Evolutionary conservation across 306 rosid species (phyloP), one percentile per base, ranked within the genome.

Genomic region (Morella rubra): DNA sequence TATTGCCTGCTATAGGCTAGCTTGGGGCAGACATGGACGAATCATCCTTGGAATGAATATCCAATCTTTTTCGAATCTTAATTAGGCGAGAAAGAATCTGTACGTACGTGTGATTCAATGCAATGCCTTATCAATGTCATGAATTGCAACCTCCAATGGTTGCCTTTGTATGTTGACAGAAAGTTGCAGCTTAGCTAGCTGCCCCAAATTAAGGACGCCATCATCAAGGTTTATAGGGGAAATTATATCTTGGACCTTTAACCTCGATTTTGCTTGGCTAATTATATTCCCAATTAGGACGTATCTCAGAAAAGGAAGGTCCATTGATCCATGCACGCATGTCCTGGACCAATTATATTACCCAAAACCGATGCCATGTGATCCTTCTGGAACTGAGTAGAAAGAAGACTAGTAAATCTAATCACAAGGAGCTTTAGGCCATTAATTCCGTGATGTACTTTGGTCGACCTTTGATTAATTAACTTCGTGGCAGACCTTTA

Each of bases 41-140:
- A 42, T 66, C 50, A 66, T 66, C 24, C 71, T 41, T 32, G 13
- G 22, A 41, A 16, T 66, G 71, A 66, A 10, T 15, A 15, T 12
- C 16, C 69, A 20, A 52, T 74, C 64, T 65, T 56, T 81, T 71
- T 44, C 76, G 85, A 81, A 77, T 78, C 83, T 78, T 49, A 27
- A 16, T 74, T 47, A 24, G 7, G 19, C 20, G 12, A 66, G 18
- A 62, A 18, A 52, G 51, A 81, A 61, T 71, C 81, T 64, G n/a
- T 32, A 45, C 45, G n/a, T 32, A 45, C 45, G 74, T 13, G 13
- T 47, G 51, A 47, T 47, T 70, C 76, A 51, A 75, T 71, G 47
- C 8, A 59, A 32, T n/a, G 44, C 37, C 37, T 32, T 32, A 32
- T 32, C 71, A 58, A 16, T 67, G 69, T 44, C 50, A 41, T 7